phyloP scores from a whole-genome alignment of 2,329 filamentous ascomycete species.

The Colletotrichum sp. region DNA sequence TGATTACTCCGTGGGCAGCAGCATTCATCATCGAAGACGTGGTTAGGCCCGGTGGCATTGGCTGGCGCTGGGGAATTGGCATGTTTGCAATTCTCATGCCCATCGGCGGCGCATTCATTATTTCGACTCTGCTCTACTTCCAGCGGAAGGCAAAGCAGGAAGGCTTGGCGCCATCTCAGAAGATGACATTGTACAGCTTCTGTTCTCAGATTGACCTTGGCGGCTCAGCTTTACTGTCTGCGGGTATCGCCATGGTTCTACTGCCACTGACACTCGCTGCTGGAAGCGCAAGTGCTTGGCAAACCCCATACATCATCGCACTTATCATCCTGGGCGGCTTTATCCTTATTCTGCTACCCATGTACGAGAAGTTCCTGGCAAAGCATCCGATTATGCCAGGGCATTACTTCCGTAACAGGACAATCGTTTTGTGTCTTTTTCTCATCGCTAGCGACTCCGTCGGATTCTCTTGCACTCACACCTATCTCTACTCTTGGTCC shows the following conservation, averaged over 20 bases:
- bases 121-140: constrained; percentile 24
- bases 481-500: constrained; percentile 48
- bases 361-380: constrained; percentile 53
- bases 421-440: constrained; percentile 27
- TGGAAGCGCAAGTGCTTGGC: constrained; percentile 43
- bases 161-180: constrained; percentile 8
- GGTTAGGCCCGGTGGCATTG: constrained; percentile 20
- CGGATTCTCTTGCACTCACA: constrained; percentile 37
- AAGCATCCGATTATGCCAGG: constrained; percentile 52
- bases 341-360: constrained; percentile 48
- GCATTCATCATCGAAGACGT: constrained; percentile 27
- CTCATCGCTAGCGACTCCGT: constrained; percentile 29
- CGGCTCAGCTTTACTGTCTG: constrained; percentile 48
- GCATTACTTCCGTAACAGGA: constrained; percentile 36
- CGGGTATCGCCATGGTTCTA: constrained; percentile 57
- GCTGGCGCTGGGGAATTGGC: constrained; percentile 49
- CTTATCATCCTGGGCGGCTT: constrained; percentile 57
- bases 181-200: constrained; percentile 25
- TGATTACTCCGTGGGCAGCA: constrained; percentile 38
- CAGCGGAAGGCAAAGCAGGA: constrained; percentile 25
- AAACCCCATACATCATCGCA: constrained; percentile 45
- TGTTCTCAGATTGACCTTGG: constrained; percentile 38
- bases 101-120: constrained; percentile 33
- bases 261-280: constrained; percentile 61
- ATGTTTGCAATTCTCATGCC: constrained; percentile 64